These are phyloP conservation scores for Fusarium drepaniforme DNA, from an alignment of 2,329 filamentous ascomycete genomes.

Conservation along the genomic window DNA sequence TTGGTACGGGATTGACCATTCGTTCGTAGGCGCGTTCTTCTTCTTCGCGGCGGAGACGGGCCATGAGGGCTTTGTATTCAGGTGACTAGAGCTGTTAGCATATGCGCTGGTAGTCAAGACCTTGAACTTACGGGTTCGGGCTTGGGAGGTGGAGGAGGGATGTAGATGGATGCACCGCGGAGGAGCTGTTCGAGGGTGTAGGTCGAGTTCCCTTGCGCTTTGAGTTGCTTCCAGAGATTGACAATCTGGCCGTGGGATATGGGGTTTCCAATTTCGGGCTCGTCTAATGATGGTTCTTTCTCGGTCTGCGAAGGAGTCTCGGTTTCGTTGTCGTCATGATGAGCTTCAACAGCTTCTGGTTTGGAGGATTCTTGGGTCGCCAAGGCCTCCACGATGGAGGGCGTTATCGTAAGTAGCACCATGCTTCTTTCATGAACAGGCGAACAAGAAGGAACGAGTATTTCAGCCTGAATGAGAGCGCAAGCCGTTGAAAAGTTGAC, in stretches of 20 bases:
- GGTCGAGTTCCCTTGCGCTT: constrained; percentile 44
- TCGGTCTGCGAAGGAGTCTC: constrained; percentile 19
- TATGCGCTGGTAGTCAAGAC: background rate
- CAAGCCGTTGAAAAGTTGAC: background rate
- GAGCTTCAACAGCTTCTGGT: constrained; percentile 15
- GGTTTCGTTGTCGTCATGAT: constrained; percentile 30
- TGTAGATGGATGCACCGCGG: constrained; percentile 77
- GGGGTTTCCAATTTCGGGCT: constrained; percentile 70
- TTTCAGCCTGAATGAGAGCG: background rate
- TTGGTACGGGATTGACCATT: constrained; percentile 75
- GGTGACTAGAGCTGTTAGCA: constrained; percentile 65
- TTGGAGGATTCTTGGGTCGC: constrained; percentile 45
- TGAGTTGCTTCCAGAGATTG: constrained; percentile 68
- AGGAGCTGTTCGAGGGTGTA: constrained; percentile 78
- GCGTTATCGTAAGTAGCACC: constrained; percentile 84
- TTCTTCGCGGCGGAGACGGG: constrained; percentile 82
- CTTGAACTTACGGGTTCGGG: constrained; percentile 74
- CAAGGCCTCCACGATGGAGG: constrained; percentile 74
- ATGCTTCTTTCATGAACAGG: constrained; percentile 55
- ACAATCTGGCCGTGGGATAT: constrained; percentile 80
- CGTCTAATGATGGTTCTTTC: constrained; percentile 65
- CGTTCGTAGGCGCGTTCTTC: constrained; percentile 86
- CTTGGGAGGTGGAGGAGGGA: constrained; percentile 84
- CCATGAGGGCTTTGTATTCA: constrained; percentile 91
- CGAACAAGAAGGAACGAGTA: no score